Conservation (phyloP, 805 yeast genomes). For the Suhomyces emberorum region DNA sequence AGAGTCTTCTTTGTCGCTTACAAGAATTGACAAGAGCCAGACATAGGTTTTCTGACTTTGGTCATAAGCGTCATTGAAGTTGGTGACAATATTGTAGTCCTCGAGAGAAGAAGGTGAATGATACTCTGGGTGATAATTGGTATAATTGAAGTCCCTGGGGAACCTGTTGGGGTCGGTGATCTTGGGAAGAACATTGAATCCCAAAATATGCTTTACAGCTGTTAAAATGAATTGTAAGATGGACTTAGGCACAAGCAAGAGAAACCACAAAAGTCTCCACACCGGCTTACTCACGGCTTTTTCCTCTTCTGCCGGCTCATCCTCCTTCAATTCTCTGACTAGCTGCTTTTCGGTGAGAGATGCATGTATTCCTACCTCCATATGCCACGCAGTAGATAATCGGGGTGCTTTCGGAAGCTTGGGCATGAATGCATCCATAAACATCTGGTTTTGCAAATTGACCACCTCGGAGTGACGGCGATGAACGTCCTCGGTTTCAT, state of each 20-base stretch:
- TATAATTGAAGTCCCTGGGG: slow-evolving; percentile 27
- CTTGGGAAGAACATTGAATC: slow-evolving; percentile 9
- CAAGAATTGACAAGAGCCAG: slow-evolving; percentile 34
- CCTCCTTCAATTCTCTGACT: too few species aligned
- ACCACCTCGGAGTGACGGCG: slow-evolving; percentile 6
- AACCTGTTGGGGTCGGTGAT: slow-evolving; percentile 14
- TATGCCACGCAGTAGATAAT: slow-evolving; percentile 39
- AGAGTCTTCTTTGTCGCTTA: slow-evolving; percentile 23
- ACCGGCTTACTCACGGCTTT: slow-evolving; percentile 20
- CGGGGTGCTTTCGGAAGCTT: slow-evolving; percentile 39
- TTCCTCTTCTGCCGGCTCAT: slow-evolving; percentile 1
- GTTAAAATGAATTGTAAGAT: slow-evolving; percentile 42
- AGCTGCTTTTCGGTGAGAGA: slow-evolving; percentile 21
- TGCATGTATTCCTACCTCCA: slow-evolving; percentile 39
- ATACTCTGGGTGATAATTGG: slow-evolving; percentile 16
- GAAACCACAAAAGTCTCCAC: slow-evolving; percentile 33
- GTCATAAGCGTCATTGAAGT: slow-evolving; percentile 32
- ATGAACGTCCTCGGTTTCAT: slow-evolving; percentile 5
- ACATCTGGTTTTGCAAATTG: slow-evolving; percentile 27
- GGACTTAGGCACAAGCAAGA: slow-evolving; percentile 55
- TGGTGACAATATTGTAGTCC: slow-evolving; percentile 11
- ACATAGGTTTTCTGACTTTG: slow-evolving; percentile 23
- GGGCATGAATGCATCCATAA: slow-evolving; percentile 29
- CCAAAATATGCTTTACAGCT: slow-evolving; percentile 23
- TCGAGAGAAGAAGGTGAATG: background rate